Percentiles rank a stretch among this genome's conserved stretches.
phyloP scores from a whole-genome alignment of 345 rosid genomes.

The Hibiscus trionum region DNA sequence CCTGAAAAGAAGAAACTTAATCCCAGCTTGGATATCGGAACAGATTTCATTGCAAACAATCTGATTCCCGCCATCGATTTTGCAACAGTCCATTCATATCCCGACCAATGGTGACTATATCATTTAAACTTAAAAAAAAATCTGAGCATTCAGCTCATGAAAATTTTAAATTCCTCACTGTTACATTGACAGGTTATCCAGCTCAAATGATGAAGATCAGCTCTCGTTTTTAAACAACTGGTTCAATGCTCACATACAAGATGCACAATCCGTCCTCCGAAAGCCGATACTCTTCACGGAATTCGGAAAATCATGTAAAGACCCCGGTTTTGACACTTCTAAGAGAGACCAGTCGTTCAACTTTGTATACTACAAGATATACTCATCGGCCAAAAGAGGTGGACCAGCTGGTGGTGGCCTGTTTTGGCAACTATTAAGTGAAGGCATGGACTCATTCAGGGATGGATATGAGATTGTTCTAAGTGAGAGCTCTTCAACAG shows the following conservation, averaged over 20 bases:
- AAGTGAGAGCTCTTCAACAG: conserved; percentile 56
- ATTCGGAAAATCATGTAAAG: conserved; percentile 67
- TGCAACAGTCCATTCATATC: conserved; percentile 78
- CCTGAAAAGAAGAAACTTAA: conserved; percentile 58
- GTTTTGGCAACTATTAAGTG: conserved; percentile 84
- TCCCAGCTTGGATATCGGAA: conserved; percentile 61
- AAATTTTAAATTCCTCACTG: background rate
- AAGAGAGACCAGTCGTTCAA: conserved; percentile 56
- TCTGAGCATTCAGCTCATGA: background rate
- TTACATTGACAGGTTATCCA: conserved; percentile 42
- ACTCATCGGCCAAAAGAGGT: conserved; percentile 64
- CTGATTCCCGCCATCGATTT: conserved; percentile 65
- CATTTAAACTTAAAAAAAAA: background rate
- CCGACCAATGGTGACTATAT: conserved; percentile 71
- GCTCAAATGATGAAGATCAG: conserved; percentile 38
- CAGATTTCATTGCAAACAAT: conserved; percentile 32
- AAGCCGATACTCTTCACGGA: conserved; percentile 69
- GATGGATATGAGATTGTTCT: conserved; percentile 78
- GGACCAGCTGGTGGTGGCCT: conserved; percentile 85
- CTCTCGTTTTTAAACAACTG: conserved; percentile 62
- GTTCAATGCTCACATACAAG: conserved; percentile 64
- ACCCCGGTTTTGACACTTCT: conserved; percentile 28
- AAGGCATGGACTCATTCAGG: conserved; percentile 65
- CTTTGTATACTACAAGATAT: conserved; percentile 58
- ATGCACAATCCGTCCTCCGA: conserved; percentile 55